Percentiles rank a stretch among this genome's conserved stretches.
phyloP scores from a whole-genome alignment of 1,284 basidiomycete species.

The Ceratobasidium sp. region DNA sequence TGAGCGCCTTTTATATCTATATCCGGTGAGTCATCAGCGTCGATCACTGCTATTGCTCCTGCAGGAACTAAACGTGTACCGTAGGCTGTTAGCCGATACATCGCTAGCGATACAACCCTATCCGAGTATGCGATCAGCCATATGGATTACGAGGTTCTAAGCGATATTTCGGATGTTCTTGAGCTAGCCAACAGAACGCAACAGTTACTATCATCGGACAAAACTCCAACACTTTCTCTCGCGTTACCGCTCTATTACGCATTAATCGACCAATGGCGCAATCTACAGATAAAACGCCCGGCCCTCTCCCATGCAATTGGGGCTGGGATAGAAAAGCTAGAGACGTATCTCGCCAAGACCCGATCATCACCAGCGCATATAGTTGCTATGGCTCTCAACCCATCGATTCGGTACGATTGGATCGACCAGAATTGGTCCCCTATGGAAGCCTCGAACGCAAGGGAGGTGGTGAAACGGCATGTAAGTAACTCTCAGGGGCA shows the following conservation, averaged over 20 bases:
- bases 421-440: slow-evolving; percentile 33
- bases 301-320: slow-evolving; percentile 30
- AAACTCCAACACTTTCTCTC: slow-evolving; percentile 32
- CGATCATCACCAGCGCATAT: neutral
- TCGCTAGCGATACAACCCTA: neutral
- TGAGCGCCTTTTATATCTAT: slow-evolving; percentile 33
- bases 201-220: slow-evolving; percentile 39
- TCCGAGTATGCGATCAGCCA: neutral
- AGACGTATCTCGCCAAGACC: slow-evolving; percentile 29
- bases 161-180: slow-evolving; percentile 14
- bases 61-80: neutral
- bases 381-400: slow-evolving; percentile 39
- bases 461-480: neutral
- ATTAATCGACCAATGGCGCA: neutral
- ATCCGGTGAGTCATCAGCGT: slow-evolving; percentile 37
- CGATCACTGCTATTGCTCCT: neutral
- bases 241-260: slow-evolving; percentile 32
- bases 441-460: neutral
- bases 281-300: neutral
- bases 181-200: slow-evolving; percentile 29
- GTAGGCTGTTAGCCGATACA: slow-evolving; percentile 29
- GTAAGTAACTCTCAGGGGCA: neutral
- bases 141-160: slow-evolving; percentile 17
- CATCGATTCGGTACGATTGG: slow-evolving; percentile 17
- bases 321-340: slow-evolving; percentile 23